These are phyloP conservation scores for Lenwebbia sp. DNA, from an alignment of 345 rosid species.

Conservation along the genomic window DNA sequence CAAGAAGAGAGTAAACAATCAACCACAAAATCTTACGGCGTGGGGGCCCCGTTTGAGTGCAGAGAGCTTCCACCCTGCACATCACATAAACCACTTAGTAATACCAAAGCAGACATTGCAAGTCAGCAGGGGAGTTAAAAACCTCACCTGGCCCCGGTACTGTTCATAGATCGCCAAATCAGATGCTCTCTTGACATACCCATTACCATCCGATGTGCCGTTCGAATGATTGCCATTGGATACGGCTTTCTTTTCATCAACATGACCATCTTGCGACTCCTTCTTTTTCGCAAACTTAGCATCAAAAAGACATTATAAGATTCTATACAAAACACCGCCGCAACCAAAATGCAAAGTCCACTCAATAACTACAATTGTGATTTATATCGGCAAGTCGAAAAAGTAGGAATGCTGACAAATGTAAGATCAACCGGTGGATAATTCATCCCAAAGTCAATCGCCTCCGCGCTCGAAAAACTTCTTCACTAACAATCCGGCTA, in stretches of 20 bases:
- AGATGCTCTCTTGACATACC: constrained; percentile 30
- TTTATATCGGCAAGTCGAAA: neutral
- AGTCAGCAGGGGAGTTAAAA: neutral
- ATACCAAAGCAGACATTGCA: neutral
- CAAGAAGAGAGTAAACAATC: neutral
- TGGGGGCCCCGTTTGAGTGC: constrained; percentile 21
- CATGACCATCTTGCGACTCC: constrained; percentile 28
- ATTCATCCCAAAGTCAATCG: no score
- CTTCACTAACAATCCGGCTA: neutral
- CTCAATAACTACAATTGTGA: neutral
- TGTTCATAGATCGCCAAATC: constrained; percentile 69
- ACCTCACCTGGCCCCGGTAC: constrained; percentile 44
- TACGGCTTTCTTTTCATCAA: constrained; percentile 20
- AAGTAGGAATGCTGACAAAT: neutral
- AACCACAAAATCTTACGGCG: constrained; percentile 42
- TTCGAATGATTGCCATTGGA: constrained; percentile 18
- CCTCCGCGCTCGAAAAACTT: neutral
- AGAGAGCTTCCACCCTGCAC: constrained; percentile 31
- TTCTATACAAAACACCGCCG: constrained; percentile 24
- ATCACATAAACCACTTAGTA: neutral
- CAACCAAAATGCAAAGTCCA: neutral
- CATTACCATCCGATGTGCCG: constrained; percentile 24
- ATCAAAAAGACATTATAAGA: constrained; percentile 61
- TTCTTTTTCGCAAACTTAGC: constrained; percentile 93
- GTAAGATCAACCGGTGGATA: neutral